Base-by-base conservation (phyloP, 106 monocot genomes). In the Ottelia alismoides region DNA sequence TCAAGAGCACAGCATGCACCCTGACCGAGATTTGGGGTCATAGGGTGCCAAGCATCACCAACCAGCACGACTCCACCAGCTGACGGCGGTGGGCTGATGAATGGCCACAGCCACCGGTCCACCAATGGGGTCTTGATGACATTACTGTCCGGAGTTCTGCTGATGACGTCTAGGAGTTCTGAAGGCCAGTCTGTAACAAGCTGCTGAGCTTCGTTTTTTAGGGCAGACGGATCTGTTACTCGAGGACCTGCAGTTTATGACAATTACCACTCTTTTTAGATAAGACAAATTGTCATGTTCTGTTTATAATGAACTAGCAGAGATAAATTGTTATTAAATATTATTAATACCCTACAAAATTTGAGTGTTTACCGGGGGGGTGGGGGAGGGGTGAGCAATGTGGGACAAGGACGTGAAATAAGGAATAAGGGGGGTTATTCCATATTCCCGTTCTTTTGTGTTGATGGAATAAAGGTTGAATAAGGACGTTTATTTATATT, bases 31-130 rank as follows among this genome's bases (percentile, higher is more conserved):
- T 96, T 88, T 5, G 94, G 88, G 0, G 94, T 96, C 94, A 96
- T 96, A 14, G 89, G 89, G 56, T 98, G 96, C 96, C 96, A 98
- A 18, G 96, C 84, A 31, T 98, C 96, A 0, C 96, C 96, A 14
- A 68, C 82, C 11, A 98, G 51, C 26, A 82, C 96, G 30, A 70
- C 81, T 12, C 72, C 57, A 2, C 60, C 57, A 21, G 55, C 26
- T 27, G 77, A 76, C 1, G 73, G 71, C 1, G 84, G 57, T 11
- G 88, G 96, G 25, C 61, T 70, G 2, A 79, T 21, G 6, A 75
- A 58, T 2, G 89, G 96, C 96, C 89, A 96, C 10, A 96, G 78
- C 96, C 96, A 96, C 28, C 96, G 67, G 59, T 96, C 96, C 18
- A 61, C 85, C n/a, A 96, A 51, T 6, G 85, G 84, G 1, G 89